Conservation (phyloP, 1,139 yeast species). For the Suhomyces ambrosiae region DNA sequence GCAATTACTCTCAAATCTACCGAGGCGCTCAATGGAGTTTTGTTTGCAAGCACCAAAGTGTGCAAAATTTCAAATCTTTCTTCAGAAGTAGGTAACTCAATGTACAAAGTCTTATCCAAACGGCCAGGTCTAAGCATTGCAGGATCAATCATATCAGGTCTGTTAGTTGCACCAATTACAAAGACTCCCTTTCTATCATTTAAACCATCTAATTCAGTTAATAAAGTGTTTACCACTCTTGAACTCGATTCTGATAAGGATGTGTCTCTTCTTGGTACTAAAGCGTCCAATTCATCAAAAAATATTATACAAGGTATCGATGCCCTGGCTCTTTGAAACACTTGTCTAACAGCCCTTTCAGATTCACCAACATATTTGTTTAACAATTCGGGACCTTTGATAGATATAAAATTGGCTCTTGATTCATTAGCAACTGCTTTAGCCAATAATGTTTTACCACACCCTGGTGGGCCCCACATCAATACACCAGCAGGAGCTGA, state of each 20-base stretch:
- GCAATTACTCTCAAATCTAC: conserved; percentile 69
- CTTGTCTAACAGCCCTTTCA: conserved; percentile 93
- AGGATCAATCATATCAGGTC: conserved; percentile 98
- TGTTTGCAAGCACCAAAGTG: conserved; percentile 70
- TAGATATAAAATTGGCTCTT: conserved; percentile 90
- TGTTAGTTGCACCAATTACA: conserved; percentile 94
- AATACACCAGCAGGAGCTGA: conserved; percentile 96
- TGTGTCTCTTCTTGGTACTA: conserved; percentile 92
- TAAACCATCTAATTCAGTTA: conserved; percentile 93
- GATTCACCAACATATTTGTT: conserved; percentile 97
- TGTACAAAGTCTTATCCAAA: conserved; percentile 87
- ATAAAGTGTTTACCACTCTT: conserved; percentile 88
- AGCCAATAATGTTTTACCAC: conserved; percentile 94
- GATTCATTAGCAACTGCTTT: conserved; percentile 98
- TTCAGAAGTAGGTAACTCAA: conserved; percentile 77
- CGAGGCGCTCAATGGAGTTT: conserved; percentile 69
- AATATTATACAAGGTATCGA: conserved; percentile 94
- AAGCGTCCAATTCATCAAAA: conserved; percentile 93
- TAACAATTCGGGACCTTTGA: conserved; percentile 91
- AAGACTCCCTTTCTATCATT: conserved; percentile 91
- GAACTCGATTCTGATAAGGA: conserved; percentile 88
- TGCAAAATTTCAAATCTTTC: conserved; percentile 82
- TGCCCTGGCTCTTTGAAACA: conserved; percentile 90
- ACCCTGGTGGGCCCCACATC: conserved; percentile 99
- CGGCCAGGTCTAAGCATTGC: conserved; percentile 98